Base-by-base conservation (phyloP, 352 stramenopile species). In the Phytophthora boehmeriae region DNA sequence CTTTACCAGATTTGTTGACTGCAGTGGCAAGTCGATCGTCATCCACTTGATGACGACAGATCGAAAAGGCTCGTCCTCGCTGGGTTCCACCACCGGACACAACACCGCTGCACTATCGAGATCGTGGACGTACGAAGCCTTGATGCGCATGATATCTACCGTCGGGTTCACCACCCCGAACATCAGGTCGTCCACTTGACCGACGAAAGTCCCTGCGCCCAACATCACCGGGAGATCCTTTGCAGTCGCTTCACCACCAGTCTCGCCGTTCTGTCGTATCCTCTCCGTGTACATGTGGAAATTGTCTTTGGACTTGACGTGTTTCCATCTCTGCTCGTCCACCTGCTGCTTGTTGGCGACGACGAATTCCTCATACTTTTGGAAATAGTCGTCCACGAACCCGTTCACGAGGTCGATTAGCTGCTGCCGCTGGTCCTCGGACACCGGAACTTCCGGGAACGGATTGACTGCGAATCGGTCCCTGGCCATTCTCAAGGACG, bases 201-300 rank as follows among this genome's bases (percentile, higher is more conserved):
- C 62, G 3, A 53, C 32, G 22, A 70, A 43, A 0, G 38, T 66
- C 13, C 62, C 62, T 13, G 53, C 38, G 19, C 27, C 50, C n/a
- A 63, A 44, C 39, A 68, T 32, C 5, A 56, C 36, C 4, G 56
- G 56, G 5, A 64, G 19, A 8, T 49, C 46, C 6, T 41, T 22
- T 4, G 55, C 44, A 30, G 42, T 20, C 45, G 25, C 32, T 4
- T 20, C 45, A 17, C 8, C 3, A 30, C 25, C 25, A 6, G 25
- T 56, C 17, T 20, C 42, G 25, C 6, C 3, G 25, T 30, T 6
- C 6, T 30, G 25, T 30, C 17, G 17, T 38, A 10, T 45, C 8
- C 66, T 69, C 38, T 85, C 68, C 10, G 57, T 70, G 48, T 75
- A 88, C 6, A 88, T 54, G 47, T 79, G 67, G 5, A 88, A 45